phyloP scores from a whole-genome alignment of 371 early-diverging fungal species.

The Choanephora cucurbitarum region DNA sequence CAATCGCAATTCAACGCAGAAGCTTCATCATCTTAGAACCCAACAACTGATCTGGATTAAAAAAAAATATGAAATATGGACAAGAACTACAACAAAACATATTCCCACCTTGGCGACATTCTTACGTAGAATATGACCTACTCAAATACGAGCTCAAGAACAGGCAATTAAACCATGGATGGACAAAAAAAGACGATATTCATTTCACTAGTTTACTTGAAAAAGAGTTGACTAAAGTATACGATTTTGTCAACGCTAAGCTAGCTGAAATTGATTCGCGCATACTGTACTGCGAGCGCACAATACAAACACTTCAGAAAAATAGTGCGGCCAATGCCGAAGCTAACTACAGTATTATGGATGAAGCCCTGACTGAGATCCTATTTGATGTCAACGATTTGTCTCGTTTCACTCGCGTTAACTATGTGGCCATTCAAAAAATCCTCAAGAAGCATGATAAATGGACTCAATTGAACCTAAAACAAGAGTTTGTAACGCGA shows the following conservation, averaged over 20 bases:
- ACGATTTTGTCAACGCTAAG: slow-evolving; percentile 55
- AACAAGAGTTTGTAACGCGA: slow-evolving; percentile 18
- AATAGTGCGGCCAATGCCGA: slow-evolving; percentile 33
- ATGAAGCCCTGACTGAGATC: slow-evolving; percentile 32
- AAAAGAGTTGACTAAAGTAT: slow-evolving; percentile 83
- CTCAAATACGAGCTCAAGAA: slow-evolving; percentile 77
- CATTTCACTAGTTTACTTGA: slow-evolving; percentile 80
- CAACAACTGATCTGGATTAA: background rate
- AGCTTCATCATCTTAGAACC: too few relatives aligned
- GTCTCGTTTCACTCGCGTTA: slow-evolving; percentile 87
- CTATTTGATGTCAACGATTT: slow-evolving; percentile 81
- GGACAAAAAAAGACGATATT: slow-evolving; percentile 72
- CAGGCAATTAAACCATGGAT: slow-evolving; percentile 34
- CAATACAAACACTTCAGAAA: slow-evolving; percentile 22
- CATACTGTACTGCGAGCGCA: slow-evolving; percentile 68
- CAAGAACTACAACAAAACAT: slow-evolving; percentile 66
- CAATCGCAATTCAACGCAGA: too few relatives aligned
- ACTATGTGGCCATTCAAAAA: slow-evolving; percentile 93
- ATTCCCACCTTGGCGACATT: slow-evolving; percentile 76
- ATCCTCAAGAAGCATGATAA: slow-evolving; percentile 93
- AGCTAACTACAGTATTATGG: slow-evolving; percentile 51
- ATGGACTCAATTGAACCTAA: slow-evolving; percentile 25
- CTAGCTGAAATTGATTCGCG: slow-evolving; percentile 80
- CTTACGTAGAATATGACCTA: slow-evolving; percentile 78
- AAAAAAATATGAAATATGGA: slow-evolving; percentile 77